Base-by-base conservation (phyloP, 495 filamentous ascomycete genomes). In the Hypomontagnella submonticulosa region DNA sequence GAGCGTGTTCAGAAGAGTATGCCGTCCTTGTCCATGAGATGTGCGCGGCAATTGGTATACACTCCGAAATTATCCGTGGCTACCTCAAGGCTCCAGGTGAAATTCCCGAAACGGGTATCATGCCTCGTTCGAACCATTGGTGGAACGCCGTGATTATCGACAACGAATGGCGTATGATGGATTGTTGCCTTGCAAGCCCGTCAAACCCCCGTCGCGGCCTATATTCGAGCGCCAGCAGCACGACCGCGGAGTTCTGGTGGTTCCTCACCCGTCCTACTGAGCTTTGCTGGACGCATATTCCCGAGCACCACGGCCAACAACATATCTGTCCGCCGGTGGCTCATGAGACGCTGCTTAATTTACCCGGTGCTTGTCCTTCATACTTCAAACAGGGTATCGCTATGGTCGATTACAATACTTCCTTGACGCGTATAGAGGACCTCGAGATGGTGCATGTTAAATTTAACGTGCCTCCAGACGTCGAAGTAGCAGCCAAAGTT, bases 61-160 rank as follows among this genome's bases (percentile, higher is more conserved):
- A 92, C 63, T 88, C 90, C 23, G 93, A 97, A 60, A 81, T 92
- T 6, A 86, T 98, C 41, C 83, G 87, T 55, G 95, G 95, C 5
- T 97, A 91, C 69, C 87, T 99, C 30, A 99, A 98, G 72, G 78
- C 85, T 8, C 96, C 96, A 0, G 95, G 94, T 1, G 94, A 97
- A 66, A 75, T 86, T 1, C 82, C 92, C 12, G 93, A 97, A 33
- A 76, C 91, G 19, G 89, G 88, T 46, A 84, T 89, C 11, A 86
- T 90, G 55, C 88, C 87, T 30, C 87, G 89, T 34, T 85, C 94
- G 6, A 99, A 99, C 67, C 95, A 99, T 80, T 97, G 92, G 90
- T 99, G 95, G 95, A 99, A 99, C 70, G 89, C 92, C 1, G 93
- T 99, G 2, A 77, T 97, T 36, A 88, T 97, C 9, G 96, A 99